Conservation (phyloP, 257 asterid species). For the Solanum clarkiae region DNA sequence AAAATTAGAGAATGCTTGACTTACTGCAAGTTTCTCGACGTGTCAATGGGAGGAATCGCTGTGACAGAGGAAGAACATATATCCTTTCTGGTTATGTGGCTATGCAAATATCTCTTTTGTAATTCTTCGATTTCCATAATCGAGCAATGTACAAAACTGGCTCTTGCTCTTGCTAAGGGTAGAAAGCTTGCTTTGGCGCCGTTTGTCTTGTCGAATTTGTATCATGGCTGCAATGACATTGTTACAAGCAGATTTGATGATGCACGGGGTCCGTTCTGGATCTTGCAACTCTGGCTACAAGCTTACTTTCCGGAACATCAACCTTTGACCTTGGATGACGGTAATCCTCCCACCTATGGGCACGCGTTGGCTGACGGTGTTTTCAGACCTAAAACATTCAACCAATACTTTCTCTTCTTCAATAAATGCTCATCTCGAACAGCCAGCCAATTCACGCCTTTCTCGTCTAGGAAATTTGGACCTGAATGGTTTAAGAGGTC, state of each 20-base stretch:
- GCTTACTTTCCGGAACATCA: conserved; percentile 2
- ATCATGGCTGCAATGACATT: neutral
- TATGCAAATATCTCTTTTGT: neutral
- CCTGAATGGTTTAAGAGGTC: conserved; percentile 9
- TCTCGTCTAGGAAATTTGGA: neutral
- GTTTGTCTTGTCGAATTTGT: neutral
- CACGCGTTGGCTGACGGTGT: neutral
- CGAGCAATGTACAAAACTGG: neutral
- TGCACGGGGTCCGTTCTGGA: neutral
- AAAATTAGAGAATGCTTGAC: neutral
- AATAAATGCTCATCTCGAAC: neutral
- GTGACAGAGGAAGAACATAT: conserved; percentile 8
- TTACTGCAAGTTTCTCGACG: conserved; percentile 2
- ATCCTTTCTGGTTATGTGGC: conserved; percentile 8
- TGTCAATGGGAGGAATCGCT: neutral
- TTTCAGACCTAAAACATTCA: neutral
- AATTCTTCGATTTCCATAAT: neutral
- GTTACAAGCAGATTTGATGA: neutral
- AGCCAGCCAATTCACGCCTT: neutral
- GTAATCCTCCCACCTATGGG: neutral
- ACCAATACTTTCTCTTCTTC: neutral
- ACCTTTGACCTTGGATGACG: neutral
- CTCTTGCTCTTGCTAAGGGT: neutral
- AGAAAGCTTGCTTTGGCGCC: conserved; percentile 5
- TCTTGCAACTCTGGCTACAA: conserved; percentile 4